Evolutionary conservation across 495 filamentous ascomycete genomes (phyloP), one percentile per base, ranked within the genome.

Genomic region (Penicillium daleae): DNA sequence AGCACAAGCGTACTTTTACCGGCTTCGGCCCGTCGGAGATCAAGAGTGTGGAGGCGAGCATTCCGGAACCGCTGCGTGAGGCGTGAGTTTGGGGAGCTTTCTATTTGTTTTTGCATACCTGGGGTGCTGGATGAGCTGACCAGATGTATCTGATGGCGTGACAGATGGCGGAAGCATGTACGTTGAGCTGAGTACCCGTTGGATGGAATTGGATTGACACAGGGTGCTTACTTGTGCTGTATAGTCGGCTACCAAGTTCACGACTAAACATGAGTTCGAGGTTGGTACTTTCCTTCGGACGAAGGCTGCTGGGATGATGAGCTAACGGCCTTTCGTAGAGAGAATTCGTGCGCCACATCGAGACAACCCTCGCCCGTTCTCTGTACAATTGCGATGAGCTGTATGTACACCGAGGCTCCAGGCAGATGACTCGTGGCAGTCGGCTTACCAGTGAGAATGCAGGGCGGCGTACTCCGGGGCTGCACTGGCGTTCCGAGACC

Each of bases 341-440:
- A 69, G 92, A 96, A 69, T 82, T 95, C 48, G 92, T 99, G 55
- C 89, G 89, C 49, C 95, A 99, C 81, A 88, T 99, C 70, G 96
- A 99, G 75, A 98, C 96, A 4, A 97, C 95, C 2, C 84, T 99
- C 59, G 95, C 96, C 64, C 92, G 95, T 17, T 97, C 92, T 65
- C 86, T 99, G 73, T 99, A 91, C 85, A 99, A 99, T 78, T 98
- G 96, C 80, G 95, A 99, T 82, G 96, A 99, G 76, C 71, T 86
- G 72, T 87, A 68, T 60, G 80, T 71, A 10, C 12, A n/a, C 3
- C 27, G 3, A 27, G 22, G 4, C 3, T 29, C 29, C n/a, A 35
- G 29, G 35, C 15, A 19, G 13, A 27, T 26, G 46, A 3, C 19
- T 6, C 46, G n/a, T 7, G 13, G 3, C 5, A n/a, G 27, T 15